These are phyloP conservation scores for Somion occarium DNA, from an alignment of 1,284 basidiomycete species.

Conservation along the genomic window DNA sequence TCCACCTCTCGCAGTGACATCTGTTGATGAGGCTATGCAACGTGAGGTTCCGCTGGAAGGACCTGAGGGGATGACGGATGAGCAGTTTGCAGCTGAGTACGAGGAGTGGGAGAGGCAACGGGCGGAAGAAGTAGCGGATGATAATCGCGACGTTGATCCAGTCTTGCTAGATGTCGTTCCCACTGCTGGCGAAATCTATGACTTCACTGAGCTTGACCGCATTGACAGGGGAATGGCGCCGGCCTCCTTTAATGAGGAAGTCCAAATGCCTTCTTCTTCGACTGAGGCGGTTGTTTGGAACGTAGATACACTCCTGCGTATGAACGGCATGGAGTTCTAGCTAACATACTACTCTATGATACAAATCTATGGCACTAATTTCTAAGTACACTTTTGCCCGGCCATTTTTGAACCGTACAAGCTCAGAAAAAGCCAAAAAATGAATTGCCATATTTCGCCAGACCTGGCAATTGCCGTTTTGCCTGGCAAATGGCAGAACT, in stretches of 20 bases:
- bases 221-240: constrained; percentile 3
- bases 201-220: constrained; percentile 4
- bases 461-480: too few relatives aligned
- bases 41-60: neutral
- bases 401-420: too few relatives aligned
- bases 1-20: neutral
- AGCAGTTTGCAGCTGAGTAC: neutral
- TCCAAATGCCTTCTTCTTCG: too few relatives aligned
- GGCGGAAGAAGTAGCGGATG: neutral
- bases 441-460: too few relatives aligned
- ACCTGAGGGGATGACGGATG: neutral
- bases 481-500: too few relatives aligned
- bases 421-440: too few relatives aligned
- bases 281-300: too few relatives aligned
- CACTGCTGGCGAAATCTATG: neutral
- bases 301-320: too few relatives aligned
- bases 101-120: neutral
- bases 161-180: neutral
- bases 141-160: neutral
- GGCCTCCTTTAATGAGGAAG: neutral
- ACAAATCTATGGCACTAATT: too few relatives aligned
- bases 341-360: too few relatives aligned
- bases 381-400: too few relatives aligned
- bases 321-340: too few relatives aligned
- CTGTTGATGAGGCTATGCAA: neutral